Conservation (phyloP, 2,329 filamentous ascomycete genomes). For the Teratosphaeriaceae sp. region DNA sequence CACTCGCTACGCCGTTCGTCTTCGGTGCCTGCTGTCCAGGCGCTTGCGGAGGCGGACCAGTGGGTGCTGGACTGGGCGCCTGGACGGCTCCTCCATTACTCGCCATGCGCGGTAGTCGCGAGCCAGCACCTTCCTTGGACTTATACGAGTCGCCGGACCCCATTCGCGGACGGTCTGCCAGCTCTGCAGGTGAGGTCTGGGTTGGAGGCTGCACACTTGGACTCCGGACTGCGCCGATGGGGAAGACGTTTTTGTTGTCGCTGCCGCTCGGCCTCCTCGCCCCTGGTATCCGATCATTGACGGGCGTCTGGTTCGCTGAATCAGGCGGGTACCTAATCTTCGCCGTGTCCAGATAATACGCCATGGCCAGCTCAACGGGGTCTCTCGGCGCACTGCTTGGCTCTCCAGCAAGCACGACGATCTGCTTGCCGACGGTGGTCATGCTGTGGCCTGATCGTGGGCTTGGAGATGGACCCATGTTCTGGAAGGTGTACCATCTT, state of each 20-base stretch:
- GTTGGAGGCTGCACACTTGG: neutral
- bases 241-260: neutral
- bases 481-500: conserved; percentile 98
- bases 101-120: conserved; percentile 48
- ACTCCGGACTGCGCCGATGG: neutral
- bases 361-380: conserved; percentile 75
- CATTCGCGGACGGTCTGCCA: conserved; percentile 23
- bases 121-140: conserved; percentile 29
- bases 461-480: conserved; percentile 95
- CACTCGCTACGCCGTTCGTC: conserved; percentile 16
- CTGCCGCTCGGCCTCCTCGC: conserved; percentile 26
- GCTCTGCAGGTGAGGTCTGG: conserved; percentile 11
- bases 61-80: conserved; percentile 48
- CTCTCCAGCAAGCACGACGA: conserved; percentile 89
- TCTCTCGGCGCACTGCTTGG: conserved; percentile 80
- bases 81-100: conserved; percentile 4
- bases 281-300: conserved; percentile 24
- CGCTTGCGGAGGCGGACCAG: conserved; percentile 55
- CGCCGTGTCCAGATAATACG: conserved; percentile 86
- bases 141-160: conserved; percentile 15
- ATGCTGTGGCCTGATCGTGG: conserved; percentile 94
- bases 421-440: conserved; percentile 88
- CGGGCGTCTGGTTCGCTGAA: conserved; percentile 30
- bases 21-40: too few relatives aligned
- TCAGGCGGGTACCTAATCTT: conserved; percentile 91